Evolutionary conservation across 2,329 filamentous ascomycete species (phyloP), one percentile per base, ranked within the genome.

Genomic region (Aspergillus tubingensis): DNA sequence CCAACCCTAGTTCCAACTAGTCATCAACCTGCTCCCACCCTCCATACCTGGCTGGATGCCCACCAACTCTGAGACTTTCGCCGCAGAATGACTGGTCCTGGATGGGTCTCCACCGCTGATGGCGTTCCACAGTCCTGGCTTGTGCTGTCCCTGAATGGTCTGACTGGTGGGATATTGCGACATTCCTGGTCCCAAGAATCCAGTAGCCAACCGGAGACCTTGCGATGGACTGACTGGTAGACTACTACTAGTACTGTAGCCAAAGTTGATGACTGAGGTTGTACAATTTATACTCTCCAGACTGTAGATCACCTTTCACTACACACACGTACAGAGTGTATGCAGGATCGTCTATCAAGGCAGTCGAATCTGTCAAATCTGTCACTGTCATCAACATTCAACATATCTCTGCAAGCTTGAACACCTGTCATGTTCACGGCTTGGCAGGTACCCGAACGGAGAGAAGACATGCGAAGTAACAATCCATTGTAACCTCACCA

Each of bases 111-210:
- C 47, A 25, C 47, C 47, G 17, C 25, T 10, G 23, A 50, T 30
- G 47, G 47, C 47, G 47, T 50, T 32, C 47, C 47, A 50, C 47
- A 30, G 3, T 2, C 10, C 41, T 44, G 41, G 41, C 41, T 44
- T 21, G 41, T 44, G 23, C 23, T 49, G 23, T 49, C 47, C 25
- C 47, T 49, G 23, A 17, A 17, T 17, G 13, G n/a, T 50, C 23
- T 50, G 47, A 50, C 47, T 50, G 47, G 47, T 11, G n/a, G 17
- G n/a, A 17, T 11, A 50, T 50, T 50, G 47, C 47, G 47, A 50
- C 47, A 50, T 50, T 27, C 25, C 11, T 50, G 25, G 47, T 30
- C 32, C 32, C 32, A 36, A 36, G 32, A 36, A 13, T 13, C 32
- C 32, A 50, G 4, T 6, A 44, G 19, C 41, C 41, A 44, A 44